Conservation (phyloP, 73 alveolate genomes). For the Paramecium sonneborni region DNA sequence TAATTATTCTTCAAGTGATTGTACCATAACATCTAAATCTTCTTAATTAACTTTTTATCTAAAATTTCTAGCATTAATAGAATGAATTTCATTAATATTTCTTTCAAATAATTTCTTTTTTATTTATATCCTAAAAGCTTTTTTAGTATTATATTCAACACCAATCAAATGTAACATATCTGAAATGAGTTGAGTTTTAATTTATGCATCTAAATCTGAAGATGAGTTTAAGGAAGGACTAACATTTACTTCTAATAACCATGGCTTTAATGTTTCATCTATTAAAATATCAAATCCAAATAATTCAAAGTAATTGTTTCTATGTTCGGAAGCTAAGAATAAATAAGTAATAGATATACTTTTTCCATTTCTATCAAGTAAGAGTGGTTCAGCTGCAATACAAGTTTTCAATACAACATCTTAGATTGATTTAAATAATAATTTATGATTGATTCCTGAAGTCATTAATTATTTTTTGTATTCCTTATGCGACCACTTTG, state of each 20-base stretch:
- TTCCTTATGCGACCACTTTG: constrained; percentile 84
- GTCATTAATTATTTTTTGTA: constrained; percentile 67
- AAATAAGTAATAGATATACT: background rate
- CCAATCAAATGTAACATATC: constrained; percentile 69
- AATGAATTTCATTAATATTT: constrained; percentile 8
- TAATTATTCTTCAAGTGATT: constrained; percentile 4
- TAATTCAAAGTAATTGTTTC: constrained; percentile 93
- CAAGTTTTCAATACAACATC: constrained; percentile 84
- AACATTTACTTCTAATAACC: constrained; percentile 95
- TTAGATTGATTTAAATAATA: constrained; percentile 71
- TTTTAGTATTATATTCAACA: background rate
- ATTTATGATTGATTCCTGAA: constrained; percentile 71
- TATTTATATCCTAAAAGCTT: background rate
- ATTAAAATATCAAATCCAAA: constrained; percentile 97
- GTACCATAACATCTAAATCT: constrained; percentile 1
- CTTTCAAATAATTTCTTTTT: background rate
- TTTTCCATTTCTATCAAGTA: constrained; percentile 50
- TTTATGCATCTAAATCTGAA: constrained; percentile 84
- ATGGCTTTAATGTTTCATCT: constrained; percentile 90
- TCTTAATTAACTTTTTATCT: constrained; percentile 15
- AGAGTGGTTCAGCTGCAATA: constrained; percentile 80
- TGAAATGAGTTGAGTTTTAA: constrained; percentile 88
- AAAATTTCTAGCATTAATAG: background rate
- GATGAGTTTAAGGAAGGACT: constrained; percentile 90
- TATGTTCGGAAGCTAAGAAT: constrained; percentile 29